phyloP scores from a whole-genome alignment of 139 green algal genomes.

The Ostreobium quekettii region DNA sequence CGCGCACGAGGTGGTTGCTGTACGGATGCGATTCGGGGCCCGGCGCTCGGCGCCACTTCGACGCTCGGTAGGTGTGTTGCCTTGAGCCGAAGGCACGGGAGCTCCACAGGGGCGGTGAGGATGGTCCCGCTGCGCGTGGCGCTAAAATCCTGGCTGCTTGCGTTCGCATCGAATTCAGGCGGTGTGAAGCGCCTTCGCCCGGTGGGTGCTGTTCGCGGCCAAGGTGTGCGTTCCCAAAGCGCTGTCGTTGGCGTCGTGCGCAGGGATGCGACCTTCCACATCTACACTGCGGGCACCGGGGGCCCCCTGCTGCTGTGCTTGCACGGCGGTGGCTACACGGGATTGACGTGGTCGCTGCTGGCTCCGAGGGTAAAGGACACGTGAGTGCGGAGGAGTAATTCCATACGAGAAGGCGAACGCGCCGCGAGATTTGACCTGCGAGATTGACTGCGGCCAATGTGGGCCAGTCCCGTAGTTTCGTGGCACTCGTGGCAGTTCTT shows the following conservation, averaged over 20 bases:
- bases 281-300: slow-evolving; percentile 51
- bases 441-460: not conserved
- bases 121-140: too few species aligned
- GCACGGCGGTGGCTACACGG: slow-evolving; percentile 81
- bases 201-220: not conserved
- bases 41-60: too few species aligned
- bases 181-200: too few species aligned
- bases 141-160: too few species aligned
- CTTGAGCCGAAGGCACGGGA: too few species aligned
- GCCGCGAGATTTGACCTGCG: too few species aligned
- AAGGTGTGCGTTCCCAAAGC: not conserved
- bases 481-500: not conserved
- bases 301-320: slow-evolving; percentile 63
- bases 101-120: too few species aligned
- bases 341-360: slow-evolving; percentile 72
- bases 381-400: slow-evolving; percentile 31
- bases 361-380: slow-evolving; percentile 53
- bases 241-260: not conserved
- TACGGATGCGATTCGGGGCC: too few species aligned
- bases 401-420: too few species aligned
- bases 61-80: too few species aligned
- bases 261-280: slow-evolving; percentile 49
- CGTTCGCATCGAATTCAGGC: too few species aligned
- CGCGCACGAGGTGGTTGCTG: too few species aligned
- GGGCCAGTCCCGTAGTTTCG: not conserved